Conservation (phyloP, 257 asterid species). For the Prunella vulgaris region DNA sequence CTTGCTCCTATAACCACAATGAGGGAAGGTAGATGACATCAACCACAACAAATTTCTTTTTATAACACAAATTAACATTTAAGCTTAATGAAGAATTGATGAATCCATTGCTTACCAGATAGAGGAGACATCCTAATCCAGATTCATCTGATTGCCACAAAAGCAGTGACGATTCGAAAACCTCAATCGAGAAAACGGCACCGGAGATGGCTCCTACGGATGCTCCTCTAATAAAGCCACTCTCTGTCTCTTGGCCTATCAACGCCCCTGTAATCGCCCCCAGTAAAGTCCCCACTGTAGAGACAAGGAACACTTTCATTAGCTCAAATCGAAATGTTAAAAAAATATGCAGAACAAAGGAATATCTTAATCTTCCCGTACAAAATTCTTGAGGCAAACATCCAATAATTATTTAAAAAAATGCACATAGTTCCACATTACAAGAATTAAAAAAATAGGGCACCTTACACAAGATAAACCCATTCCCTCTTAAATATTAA, state of each 20-base stretch:
- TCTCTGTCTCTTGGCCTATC: conserved; percentile 97
- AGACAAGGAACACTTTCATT: conserved; percentile 3
- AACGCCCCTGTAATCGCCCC: conserved; percentile 98
- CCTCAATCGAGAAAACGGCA: conserved; percentile 97
- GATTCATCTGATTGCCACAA: conserved; percentile 96
- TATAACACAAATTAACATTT: neutral
- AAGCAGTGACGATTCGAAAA: conserved; percentile 75
- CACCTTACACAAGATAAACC: neutral
- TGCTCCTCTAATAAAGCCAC: conserved; percentile 96
- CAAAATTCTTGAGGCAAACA: conserved; percentile 2
- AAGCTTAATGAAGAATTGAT: neutral
- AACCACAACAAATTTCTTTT: neutral
- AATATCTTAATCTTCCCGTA: neutral
- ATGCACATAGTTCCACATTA: neutral
- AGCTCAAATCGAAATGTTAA: neutral
- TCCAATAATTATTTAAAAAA: neutral
- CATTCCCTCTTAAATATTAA: neutral
- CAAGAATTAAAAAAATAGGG: conserved; percentile 11
- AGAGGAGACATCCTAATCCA: conserved; percentile 84
- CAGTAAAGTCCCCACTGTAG: conserved; percentile 83
- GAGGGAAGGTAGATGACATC: neutral
- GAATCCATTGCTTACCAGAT: conserved; percentile 55
- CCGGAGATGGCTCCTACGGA: conserved; percentile 98
- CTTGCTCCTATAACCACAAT: neutral
- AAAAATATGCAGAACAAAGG: neutral